Evolutionary conservation across 1,139 yeast genomes (phyloP).

Genomic region (Candida sanyaensis): DNA sequence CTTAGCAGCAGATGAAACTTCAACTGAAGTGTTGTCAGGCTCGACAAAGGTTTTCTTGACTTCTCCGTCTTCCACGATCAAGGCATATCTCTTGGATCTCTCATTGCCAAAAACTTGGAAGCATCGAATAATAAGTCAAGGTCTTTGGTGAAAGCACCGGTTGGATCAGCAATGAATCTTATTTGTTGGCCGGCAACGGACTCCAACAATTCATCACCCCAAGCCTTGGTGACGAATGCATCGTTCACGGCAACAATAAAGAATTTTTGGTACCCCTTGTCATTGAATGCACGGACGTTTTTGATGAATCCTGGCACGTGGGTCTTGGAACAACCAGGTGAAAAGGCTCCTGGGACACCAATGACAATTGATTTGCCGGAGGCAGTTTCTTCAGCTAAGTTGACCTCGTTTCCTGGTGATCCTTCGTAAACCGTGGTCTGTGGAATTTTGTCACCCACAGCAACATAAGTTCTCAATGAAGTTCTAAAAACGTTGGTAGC

Average conservation of each 20-base stretch:
- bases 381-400: conserved; percentile 57
- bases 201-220: conserved; percentile 17
- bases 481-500: conserved; percentile 6
- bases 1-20: conserved; percentile 45
- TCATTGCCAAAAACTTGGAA: conserved; percentile 65
- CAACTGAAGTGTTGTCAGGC: conserved; percentile 77
- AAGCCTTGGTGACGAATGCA: conserved; percentile 76
- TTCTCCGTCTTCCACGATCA: conserved; percentile 71
- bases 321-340: conserved; percentile 78
- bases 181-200: conserved; percentile 36
- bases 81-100: conserved; percentile 77
- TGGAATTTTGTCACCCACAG: conserved; percentile 63
- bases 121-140: conserved; percentile 75
- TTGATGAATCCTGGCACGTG: conserved; percentile 81
- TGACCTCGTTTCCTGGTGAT: conserved; percentile 67
- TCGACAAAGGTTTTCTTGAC: conserved; percentile 70
- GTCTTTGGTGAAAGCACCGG: conserved; percentile 66
- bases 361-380: conserved; percentile 61
- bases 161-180: conserved; percentile 74
- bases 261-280: conserved; percentile 63
- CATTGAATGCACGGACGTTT: conserved; percentile 50
- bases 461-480: conserved; percentile 27
- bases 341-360: conserved; percentile 91
- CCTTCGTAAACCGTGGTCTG: conserved; percentile 55
- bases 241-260: conserved; percentile 82